Conservation (phyloP, 768 basidiomycete species). For the Tylopilus vinaceipallidus region DNA sequence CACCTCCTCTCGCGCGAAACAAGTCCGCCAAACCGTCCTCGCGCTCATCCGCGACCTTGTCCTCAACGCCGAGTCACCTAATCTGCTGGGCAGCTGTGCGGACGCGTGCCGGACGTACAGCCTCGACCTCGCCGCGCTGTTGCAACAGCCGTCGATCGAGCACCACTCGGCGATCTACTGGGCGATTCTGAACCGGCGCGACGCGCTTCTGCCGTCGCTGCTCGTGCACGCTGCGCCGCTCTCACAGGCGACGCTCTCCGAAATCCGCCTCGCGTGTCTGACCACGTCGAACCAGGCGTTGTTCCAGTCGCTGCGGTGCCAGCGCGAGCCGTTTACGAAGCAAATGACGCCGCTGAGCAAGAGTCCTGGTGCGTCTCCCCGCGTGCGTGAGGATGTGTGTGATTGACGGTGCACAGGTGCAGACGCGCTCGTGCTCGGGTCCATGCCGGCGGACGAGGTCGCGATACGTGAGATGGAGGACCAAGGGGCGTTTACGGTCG, state of each 20-base stretch:
- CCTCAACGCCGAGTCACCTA: constrained; percentile 17
- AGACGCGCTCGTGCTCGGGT: constrained; percentile 46
- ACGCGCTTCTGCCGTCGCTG: constrained; percentile 45
- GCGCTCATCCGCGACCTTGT: constrained; percentile 58
- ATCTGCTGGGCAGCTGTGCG: constrained; percentile 41
- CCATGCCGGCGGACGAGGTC: constrained; percentile 54
- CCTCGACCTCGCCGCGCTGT: constrained; percentile 49
- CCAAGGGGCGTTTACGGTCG: constrained; percentile 52
- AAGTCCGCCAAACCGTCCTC: constrained; percentile 52
- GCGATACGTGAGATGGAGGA: constrained; percentile 49
- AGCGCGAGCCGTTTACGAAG: constrained; percentile 8
- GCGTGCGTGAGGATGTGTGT: no score
- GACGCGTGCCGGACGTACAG: constrained; percentile 53
- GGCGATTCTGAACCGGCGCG: constrained; percentile 58
- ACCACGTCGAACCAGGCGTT: constrained; percentile 22
- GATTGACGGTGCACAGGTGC: constrained; percentile 32
- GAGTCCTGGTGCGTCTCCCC: constrained; percentile 7
- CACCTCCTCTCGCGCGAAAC: constrained; percentile 32
- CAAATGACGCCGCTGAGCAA: constrained; percentile 12
- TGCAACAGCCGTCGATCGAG: constrained; percentile 66
- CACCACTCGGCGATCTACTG: constrained; percentile 68
- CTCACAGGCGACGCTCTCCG: constrained; percentile 44
- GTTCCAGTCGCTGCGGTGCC: constrained; percentile 26
- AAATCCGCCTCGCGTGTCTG: constrained; percentile 67
- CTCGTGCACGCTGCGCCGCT: constrained; percentile 52